Evolutionary conservation across 176 grass and related monocot species (phyloP).

Genomic region (Carex scoparia): DNA sequence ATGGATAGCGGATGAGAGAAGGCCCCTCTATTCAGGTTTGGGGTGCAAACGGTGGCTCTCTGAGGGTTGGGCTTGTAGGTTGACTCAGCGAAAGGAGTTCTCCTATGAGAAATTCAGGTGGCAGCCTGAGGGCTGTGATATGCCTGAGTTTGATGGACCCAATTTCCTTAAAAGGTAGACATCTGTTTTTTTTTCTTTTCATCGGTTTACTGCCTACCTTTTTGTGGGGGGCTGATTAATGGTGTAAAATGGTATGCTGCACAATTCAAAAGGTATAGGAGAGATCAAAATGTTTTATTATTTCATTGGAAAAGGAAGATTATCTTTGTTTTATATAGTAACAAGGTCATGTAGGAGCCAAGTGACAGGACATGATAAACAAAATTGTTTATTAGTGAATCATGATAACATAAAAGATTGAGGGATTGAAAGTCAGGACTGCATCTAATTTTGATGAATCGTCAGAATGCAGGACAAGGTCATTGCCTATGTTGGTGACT

Average conservation of each 20-base stretch:
- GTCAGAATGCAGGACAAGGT: conserved; percentile 93
- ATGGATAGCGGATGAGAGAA: conserved; percentile 59
- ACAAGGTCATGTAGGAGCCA: not conserved
- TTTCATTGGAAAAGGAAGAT: not conserved
- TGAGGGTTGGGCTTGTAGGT: conserved; percentile 76
- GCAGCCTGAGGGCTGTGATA: conserved; percentile 67
- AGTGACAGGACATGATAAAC: not conserved
- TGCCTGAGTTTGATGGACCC: conserved; percentile 60
- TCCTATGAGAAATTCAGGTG: conserved; percentile 83
- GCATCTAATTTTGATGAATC: conserved; percentile 39
- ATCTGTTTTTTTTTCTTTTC: not conserved
- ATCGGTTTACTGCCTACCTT: not conserved
- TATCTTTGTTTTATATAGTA: not conserved
- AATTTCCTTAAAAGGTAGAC: conserved; percentile 70
- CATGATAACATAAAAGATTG: not conserved
- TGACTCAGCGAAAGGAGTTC: conserved; percentile 70
- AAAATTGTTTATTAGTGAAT: not conserved
- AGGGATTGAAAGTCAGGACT: not conserved
- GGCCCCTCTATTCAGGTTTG: conserved; percentile 75
- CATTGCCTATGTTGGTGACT: conserved; percentile 87
- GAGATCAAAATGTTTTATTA: not conserved
- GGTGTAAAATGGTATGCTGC: not conserved
- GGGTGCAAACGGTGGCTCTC: conserved; percentile 81
- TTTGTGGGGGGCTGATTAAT: not conserved
- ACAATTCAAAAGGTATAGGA: not conserved